A percentile compares a stretch with the other conserved stretches of the same genome.
phyloP scores from a whole-genome alignment of 106 monocot species.

The Posidonia australis region DNA sequence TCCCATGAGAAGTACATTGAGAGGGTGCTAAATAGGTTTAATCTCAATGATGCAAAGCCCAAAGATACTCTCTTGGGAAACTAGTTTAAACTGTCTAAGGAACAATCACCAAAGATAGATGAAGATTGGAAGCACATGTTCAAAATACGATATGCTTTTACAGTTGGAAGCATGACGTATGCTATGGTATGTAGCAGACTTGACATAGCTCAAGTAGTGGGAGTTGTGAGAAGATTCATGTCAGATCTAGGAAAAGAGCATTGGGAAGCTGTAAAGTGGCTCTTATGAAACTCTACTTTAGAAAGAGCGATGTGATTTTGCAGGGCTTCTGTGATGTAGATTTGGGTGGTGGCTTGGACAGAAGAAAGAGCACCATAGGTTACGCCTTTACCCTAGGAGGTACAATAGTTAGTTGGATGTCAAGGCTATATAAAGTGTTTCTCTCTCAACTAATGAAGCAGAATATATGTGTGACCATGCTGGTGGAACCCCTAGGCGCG shows the following conservation, averaged over 20 bases:
- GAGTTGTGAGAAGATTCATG: conserved; percentile 6
- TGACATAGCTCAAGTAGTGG: not conserved
- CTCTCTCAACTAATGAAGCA: too few relatives aligned
- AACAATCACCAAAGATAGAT: not conserved
- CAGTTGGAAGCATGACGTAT: conserved; percentile 5
- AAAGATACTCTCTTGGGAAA: not conserved
- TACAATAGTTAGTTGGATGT: too few relatives aligned
- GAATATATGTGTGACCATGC: too few relatives aligned
- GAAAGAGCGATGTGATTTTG: too few relatives aligned
- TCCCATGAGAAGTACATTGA: conserved; percentile 4
- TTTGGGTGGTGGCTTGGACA: not conserved
- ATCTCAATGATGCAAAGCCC: not conserved
- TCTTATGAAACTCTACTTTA: not conserved
- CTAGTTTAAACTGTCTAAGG: conserved; percentile 2
- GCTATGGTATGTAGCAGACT: conserved; percentile 3
- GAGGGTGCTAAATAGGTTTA: not conserved
- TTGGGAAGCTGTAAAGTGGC: not conserved
- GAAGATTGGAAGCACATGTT: not conserved
- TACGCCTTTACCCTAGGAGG: too few relatives aligned
- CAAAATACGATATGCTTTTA: not conserved
- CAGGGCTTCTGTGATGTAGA: too few relatives aligned
- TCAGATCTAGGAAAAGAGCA: not conserved
- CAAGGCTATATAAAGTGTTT: too few relatives aligned
- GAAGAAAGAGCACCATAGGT: too few relatives aligned
- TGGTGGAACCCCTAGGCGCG: too few relatives aligned